A percentile compares a stretch with the other conserved stretches of the same genome.
phyloP scores from a whole-genome alignment of 2,329 filamentous ascomycete genomes.

The Talaromyces rugulosus region DNA sequence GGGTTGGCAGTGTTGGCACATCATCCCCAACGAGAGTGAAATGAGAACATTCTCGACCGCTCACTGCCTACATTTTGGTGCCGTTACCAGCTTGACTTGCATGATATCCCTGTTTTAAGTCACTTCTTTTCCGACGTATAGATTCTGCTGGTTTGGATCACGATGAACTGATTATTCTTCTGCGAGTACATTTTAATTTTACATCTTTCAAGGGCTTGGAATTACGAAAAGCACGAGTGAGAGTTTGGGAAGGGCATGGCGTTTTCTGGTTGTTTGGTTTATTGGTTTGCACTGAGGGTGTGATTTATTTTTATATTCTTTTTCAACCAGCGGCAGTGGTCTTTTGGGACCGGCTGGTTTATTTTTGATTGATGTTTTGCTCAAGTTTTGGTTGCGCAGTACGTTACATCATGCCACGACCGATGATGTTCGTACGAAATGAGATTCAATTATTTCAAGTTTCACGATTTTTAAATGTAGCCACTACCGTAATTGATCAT shows the following conservation, averaged over 20 bases:
- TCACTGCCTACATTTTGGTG: constrained; percentile 6
- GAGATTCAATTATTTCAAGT: neutral
- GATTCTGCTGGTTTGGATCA: constrained; percentile 1
- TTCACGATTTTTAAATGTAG: neutral
- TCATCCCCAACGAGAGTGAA: constrained; percentile 29
- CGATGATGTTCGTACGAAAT: neutral
- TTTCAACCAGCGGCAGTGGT: neutral
- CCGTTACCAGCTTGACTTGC: constrained; percentile 1
- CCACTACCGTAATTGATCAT: neutral
- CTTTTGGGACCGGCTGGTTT: neutral
- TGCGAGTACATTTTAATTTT: neutral
- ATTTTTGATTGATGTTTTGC: neutral
- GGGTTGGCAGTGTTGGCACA: constrained; percentile 39
- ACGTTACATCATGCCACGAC: neutral
- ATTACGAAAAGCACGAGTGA: neutral
- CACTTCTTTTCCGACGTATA: constrained; percentile 8
- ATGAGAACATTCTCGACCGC: constrained; percentile 9
- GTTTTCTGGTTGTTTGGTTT: neutral
- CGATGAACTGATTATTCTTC: neutral
- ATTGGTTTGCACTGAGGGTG: neutral
- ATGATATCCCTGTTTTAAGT: constrained; percentile 6
- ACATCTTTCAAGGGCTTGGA: neutral
- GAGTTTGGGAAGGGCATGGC: neutral
- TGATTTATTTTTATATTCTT: neutral
- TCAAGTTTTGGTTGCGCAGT: neutral